Evolutionary conservation across 352 stramenopile species (phyloP).

Genomic region (Hyaloperonospora brassicae): DNA sequence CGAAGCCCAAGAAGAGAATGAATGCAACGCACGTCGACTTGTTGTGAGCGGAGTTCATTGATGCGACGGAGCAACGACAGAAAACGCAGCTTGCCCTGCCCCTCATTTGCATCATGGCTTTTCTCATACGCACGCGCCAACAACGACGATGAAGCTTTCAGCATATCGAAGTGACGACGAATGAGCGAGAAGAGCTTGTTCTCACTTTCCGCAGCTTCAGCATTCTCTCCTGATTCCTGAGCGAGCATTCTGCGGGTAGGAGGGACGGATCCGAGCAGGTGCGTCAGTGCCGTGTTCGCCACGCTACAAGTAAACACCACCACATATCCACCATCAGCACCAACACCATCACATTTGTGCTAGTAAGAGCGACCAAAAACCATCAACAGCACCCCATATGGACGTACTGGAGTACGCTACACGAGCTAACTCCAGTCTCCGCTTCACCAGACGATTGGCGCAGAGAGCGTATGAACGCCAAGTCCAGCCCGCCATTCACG

Average conservation of each 20-base stretch:
- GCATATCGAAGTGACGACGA: constrained; percentile 27
- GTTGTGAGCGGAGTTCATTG: constrained; percentile 77
- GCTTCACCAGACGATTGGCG: constrained; percentile 22
- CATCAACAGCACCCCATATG: neutral
- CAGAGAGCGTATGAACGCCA: constrained; percentile 54
- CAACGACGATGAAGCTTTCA: constrained; percentile 13
- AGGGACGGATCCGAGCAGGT: constrained; percentile 22
- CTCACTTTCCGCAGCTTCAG: constrained; percentile 17
- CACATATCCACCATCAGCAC: no score
- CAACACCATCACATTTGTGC: neutral
- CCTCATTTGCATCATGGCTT: constrained; percentile 26
- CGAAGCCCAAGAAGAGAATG: neutral
- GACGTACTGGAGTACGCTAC: constrained; percentile 12
- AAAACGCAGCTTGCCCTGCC: constrained; percentile 56
- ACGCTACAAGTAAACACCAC: constrained; percentile 15
- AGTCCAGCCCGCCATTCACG: constrained; percentile 47
- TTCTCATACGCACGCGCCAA: constrained; percentile 5
- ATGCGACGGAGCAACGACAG: constrained; percentile 70
- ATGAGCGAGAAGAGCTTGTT: constrained; percentile 30
- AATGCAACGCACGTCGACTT: constrained; percentile 45
- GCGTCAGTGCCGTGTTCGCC: constrained; percentile 22
- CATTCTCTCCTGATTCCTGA: constrained; percentile 10
- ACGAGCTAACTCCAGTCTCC: neutral
- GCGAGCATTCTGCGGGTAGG: constrained; percentile 1
- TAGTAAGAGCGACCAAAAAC: neutral